Base-by-base conservation (phyloP, 2,329 filamentous ascomycete species). In the Thielaviopsis ethacetica region DNA sequence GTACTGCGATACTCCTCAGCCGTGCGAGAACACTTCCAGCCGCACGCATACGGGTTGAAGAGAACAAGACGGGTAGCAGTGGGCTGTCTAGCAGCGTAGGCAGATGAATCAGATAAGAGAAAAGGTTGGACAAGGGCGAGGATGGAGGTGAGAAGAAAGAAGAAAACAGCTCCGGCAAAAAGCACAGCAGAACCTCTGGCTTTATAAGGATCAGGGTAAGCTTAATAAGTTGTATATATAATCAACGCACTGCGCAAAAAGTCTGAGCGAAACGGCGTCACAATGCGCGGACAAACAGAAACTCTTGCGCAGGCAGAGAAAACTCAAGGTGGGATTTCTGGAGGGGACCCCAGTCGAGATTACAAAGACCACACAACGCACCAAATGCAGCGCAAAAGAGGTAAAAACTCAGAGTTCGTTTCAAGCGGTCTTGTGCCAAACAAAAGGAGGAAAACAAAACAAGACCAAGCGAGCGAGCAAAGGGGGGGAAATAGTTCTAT, bases 1-100 rank as follows among this genome's bases (percentile, higher is more conserved):
- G 66, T 67, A 73, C 78, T 76, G 77, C 72, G 68, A 79, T 80
- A 80, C 78, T 78, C 78, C 78, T 81, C 78, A 80, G 78, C 77
- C 78, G 75, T 80, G 60, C 60, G 60, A 61, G 60, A 61, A 61
- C 57, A 61, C 60, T 61, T 58, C 53, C 60, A 61, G 50, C 57
- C 50, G 56, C 53, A 57, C 57, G 57, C 60, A 61, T 61, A 59
- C 60, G 56, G 30, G 60, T 19, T 59, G 19, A 51, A 51, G n/a
- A 49, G 21, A 34, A 15, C 17, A 34, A 22, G 47, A 57, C 21
- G 26, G n/a, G 44, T 34, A 50, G 44, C 58, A 47, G 9, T 19
- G 44, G n/a, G 44, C 44, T 49, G 44, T 49, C 44, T 49, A 49
- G n/a, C 44, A 49, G 44, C 44, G 44, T 41, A 24, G 5, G 50